Conservation (phyloP, 2,329 filamentous ascomycete species). For the Talaromyces sp. region DNA sequence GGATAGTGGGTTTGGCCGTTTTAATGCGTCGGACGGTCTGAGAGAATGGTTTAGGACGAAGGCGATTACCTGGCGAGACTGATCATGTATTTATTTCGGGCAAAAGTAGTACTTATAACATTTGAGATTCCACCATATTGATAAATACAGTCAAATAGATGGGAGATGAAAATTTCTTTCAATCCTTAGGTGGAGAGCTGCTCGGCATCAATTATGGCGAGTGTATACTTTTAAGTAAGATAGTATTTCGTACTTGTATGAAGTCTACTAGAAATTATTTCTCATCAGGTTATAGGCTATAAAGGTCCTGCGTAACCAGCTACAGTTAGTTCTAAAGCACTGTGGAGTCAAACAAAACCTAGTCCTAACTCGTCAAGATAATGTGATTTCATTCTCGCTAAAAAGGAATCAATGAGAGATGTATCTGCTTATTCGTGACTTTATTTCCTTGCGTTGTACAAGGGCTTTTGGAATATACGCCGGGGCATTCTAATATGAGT, state of each 20-base stretch:
- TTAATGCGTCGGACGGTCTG: constrained; percentile 1
- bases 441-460: neutral
- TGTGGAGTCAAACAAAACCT: neutral
- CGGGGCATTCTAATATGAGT: too few species aligned
- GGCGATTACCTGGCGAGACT: constrained; percentile 8
- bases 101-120: neutral
- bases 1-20: constrained; percentile 7
- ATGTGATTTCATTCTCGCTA: too few species aligned
- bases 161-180: too few species aligned
- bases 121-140: too few species aligned
- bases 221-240: too few species aligned
- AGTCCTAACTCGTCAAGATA: neutral
- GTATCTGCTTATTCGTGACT: neutral
- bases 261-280: neutral
- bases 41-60: constrained; percentile 7
- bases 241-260: neutral
- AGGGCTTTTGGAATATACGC: neutral
- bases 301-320: neutral
- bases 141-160: too few species aligned
- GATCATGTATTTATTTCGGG: neutral
- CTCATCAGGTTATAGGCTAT: neutral
- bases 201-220: too few species aligned
- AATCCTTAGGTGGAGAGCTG: too few species aligned
- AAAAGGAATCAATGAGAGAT: neutral
- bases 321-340: neutral